Percentiles rank a stretch among this genome's conserved stretches.
Conservation (phyloP, 2,329 filamentous ascomycete species). For the Chaetomiaceae sp. region DNA sequence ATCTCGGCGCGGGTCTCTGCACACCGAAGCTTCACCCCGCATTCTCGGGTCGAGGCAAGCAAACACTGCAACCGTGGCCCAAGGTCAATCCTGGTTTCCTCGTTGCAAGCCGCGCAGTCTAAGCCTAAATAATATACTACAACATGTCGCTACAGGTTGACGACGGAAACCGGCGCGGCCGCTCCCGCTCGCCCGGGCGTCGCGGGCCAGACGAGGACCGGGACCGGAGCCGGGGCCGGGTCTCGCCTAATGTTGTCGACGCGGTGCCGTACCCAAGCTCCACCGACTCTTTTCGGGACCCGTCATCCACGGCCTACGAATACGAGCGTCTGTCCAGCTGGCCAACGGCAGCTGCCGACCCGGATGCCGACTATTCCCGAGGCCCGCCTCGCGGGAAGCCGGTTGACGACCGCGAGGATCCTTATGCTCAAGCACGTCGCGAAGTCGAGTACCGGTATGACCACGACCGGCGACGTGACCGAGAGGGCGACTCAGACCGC, state of each 20-base stretch:
- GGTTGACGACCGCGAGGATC: slow-evolving; percentile 24
- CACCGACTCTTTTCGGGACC: slow-evolving; percentile 29
- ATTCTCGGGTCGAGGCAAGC: background rate
- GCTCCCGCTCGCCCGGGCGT: slow-evolving; percentile 45
- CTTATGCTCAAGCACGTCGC: slow-evolving; percentile 27
- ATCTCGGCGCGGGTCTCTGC: background rate
- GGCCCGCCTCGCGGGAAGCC: slow-evolving; percentile 36
- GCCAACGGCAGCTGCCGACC: slow-evolving; percentile 31
- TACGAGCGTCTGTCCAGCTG: slow-evolving; percentile 34
- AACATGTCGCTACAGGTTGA: slow-evolving; percentile 51
- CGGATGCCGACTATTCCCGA: slow-evolving; percentile 34
- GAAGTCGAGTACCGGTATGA: slow-evolving; percentile 27
- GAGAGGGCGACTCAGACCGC: slow-evolving; percentile 28
- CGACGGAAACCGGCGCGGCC: slow-evolving; percentile 41
- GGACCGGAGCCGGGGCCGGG: slow-evolving; percentile 35
- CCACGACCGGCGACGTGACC: slow-evolving; percentile 27
- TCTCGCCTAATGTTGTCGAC: slow-evolving; percentile 35
- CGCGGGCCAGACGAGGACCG: slow-evolving; percentile 31
- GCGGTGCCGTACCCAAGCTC: slow-evolving; percentile 43
- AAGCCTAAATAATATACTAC: background rate
- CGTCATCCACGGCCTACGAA: slow-evolving; percentile 29
- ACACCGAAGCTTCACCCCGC: slow-evolving; percentile 10
- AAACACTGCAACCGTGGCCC: background rate
- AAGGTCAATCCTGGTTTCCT: background rate
- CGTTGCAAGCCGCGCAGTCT: slow-evolving; percentile 3